Base-by-base conservation (phyloP, 495 filamentous ascomycete species). In the Lepidopterella palustris region DNA sequence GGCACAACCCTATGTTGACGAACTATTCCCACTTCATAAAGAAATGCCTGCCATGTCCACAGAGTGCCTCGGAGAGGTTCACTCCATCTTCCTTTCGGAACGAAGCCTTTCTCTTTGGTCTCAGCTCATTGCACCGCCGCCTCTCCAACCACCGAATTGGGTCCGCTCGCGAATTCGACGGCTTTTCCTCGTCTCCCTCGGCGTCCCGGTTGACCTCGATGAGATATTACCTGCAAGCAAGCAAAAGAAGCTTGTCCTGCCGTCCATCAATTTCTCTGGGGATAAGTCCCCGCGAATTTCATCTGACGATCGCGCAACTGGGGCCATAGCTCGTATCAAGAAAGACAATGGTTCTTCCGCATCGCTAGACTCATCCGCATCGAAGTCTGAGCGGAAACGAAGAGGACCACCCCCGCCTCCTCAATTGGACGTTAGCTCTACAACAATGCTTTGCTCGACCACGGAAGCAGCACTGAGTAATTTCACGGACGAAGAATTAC, bases 111-210 rank as follows among this genome's bases (percentile, higher is more conserved):
- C 95, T 4, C 82, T 99, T 35, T 99, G 93, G 93, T 89, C 90
- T 27, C 95, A 99, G 74, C 85, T 99, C 28, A 87, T 95, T 18
- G 92, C 92, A 1, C 92, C 93, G 21, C 93, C 93, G 0, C 91
- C 93, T 2, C 82, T 97, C 26, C 91, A 95, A 70, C 95, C 93
- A 0, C 92, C 95, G 0, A 92, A 99, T 73, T 99, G 93, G 93
- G 90, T 96, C 60, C 90, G 95, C 57, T 96, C 89, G 50, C 90
- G 92, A 53, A 97, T 97, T 68, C 88, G 93, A 54, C 88, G 93
- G 9, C 82, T 97, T 39, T 99, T 99, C 73, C 83, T 99, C 31
- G 93, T 99, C 39, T 95, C 89, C 10, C 81, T 99, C 3, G 93
- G 93, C 15, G 93, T 99, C 0, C 93, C 93, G 4, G 87, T 99